Percentiles rank a stretch among this genome's conserved stretches.
phyloP scores from a whole-genome alignment of 2,329 filamentous ascomycete species.

The Nannizziopsis arthrosporioides region DNA sequence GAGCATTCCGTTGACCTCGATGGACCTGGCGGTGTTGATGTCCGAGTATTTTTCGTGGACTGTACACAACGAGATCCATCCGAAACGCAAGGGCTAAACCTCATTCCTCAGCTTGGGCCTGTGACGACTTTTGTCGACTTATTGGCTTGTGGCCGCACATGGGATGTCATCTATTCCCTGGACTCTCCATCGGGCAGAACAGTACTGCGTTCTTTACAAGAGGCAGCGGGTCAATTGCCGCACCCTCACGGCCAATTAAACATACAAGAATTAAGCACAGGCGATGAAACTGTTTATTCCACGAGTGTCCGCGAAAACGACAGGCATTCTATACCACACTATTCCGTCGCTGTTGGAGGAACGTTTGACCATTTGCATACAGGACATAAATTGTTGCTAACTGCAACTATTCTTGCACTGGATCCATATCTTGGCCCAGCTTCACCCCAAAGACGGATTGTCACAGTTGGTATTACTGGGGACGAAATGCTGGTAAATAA shows the following conservation, averaged over 20 bases:
- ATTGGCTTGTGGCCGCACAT: slow-evolving; percentile 45
- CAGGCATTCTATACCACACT: slow-evolving; percentile 31
- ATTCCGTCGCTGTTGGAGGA: slow-evolving; percentile 68
- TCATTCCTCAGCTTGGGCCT: slow-evolving; percentile 11
- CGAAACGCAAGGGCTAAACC: not conserved
- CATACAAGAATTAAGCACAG: slow-evolving; percentile 6
- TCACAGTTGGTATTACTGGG: slow-evolving; percentile 79
- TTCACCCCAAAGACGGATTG: slow-evolving; percentile 30
- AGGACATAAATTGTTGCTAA: slow-evolving; percentile 89
- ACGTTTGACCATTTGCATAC: slow-evolving; percentile 95
- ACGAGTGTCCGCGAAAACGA: not conserved
- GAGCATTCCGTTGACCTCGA: slow-evolving; percentile 51
- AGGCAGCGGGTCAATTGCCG: not conserved
- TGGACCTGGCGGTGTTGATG: slow-evolving; percentile 61
- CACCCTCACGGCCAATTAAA: not conserved
- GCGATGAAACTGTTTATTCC: not conserved
- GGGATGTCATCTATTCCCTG: slow-evolving; percentile 54
- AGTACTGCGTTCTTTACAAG: slow-evolving; percentile 38
- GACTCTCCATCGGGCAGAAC: slow-evolving; percentile 53
- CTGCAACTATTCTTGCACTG: slow-evolving; percentile 67
- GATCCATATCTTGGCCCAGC: slow-evolving; percentile 33
- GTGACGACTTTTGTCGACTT: slow-evolving; percentile 41
- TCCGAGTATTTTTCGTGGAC: slow-evolving; percentile 58
- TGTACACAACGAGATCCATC: slow-evolving; percentile 33
- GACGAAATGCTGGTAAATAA: slow-evolving; percentile 80